A percentile compares a stretch with the other conserved stretches of the same genome.
Evolutionary conservation across 1,139 yeast genomes (phyloP).

Genomic region (Hemisphaericaspora subhashii): DNA sequence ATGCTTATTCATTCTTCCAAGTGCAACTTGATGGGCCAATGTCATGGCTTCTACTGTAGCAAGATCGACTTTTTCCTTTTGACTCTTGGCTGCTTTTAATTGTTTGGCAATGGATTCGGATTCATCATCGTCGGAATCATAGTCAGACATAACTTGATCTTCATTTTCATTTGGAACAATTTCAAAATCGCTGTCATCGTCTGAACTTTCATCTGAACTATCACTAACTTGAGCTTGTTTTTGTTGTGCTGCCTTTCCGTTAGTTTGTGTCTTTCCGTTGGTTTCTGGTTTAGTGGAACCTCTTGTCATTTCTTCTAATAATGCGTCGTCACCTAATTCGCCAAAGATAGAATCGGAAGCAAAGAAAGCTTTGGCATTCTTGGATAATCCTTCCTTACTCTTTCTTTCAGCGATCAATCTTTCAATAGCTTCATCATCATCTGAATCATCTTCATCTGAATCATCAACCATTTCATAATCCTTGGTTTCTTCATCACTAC

Average conservation of each 20-base stretch:
- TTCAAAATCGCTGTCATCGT: slow-evolving; percentile 50
- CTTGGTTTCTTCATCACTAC: slow-evolving; percentile 40
- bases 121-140: slow-evolving; percentile 48
- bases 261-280: slow-evolving; percentile 9
- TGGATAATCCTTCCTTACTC: slow-evolving; percentile 56
- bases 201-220: slow-evolving; percentile 18
- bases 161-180: slow-evolving; percentile 50
- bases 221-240: slow-evolving; percentile 13
- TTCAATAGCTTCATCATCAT: slow-evolving; percentile 75
- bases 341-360: slow-evolving; percentile 73
- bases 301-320: slow-evolving; percentile 29
- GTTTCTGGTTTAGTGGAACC: slow-evolving; percentile 5
- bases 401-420: slow-evolving; percentile 59
- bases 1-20: slow-evolving; percentile 80
- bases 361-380: slow-evolving; percentile 74
- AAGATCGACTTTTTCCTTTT: slow-evolving; percentile 68
- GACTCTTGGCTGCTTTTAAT: slow-evolving; percentile 39
- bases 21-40: slow-evolving; percentile 90
- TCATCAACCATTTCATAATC: slow-evolving; percentile 48
- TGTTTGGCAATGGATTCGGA: slow-evolving; percentile 36
- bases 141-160: slow-evolving; percentile 24
- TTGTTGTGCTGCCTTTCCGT: slow-evolving; percentile 3
- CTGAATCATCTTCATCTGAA: slow-evolving; percentile 46
- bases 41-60: slow-evolving; percentile 98
- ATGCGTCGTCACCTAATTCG: slow-evolving; percentile 53